A percentile compares a stretch with the other conserved stretches of the same genome.
Evolutionary conservation across 345 rosid genomes (phyloP).

Genomic region (Ceriops tagal): DNA sequence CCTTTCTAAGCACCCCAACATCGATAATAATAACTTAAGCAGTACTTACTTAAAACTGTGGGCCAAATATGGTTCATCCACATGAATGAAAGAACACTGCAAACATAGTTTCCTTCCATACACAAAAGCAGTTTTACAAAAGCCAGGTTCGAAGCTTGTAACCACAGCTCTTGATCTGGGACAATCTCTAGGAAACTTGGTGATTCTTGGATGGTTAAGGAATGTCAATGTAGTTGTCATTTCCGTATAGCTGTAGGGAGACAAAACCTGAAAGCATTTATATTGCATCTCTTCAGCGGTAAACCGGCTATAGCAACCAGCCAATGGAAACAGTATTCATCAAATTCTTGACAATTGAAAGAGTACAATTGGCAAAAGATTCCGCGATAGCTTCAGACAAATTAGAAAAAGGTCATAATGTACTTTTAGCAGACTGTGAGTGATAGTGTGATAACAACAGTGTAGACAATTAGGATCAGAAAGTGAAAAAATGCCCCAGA

Average conservation of each 20-base stretch:
- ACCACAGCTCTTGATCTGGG: conserved; percentile 26
- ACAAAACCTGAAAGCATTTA: no score
- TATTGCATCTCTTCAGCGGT: no score
- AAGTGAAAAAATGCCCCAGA: no score
- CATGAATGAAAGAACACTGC: conserved; percentile 25
- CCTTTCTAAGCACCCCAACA: not conserved
- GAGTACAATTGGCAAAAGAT: no score
- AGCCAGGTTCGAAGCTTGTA: conserved; percentile 20
- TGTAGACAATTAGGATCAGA: no score
- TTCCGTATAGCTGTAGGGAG: not conserved
- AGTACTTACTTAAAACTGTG: conserved; percentile 39
- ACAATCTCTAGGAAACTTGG: conserved; percentile 21
- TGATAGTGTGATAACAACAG: no score
- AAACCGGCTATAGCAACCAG: no score
- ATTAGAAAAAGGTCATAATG: no score
- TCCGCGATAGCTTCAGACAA: no score
- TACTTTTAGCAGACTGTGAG: no score
- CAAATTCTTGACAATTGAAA: no score
- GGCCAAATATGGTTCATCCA: conserved; percentile 29
- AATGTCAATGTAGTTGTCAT: conserved; percentile 36
- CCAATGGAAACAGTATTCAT: no score
- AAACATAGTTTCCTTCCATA: conserved; percentile 38
- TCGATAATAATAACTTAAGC: not conserved
- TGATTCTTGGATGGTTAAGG: conserved; percentile 26
- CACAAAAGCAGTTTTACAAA: conserved; percentile 25